Evolutionary conservation across 78 protist genomes (phyloP), one percentile per base, ranked within the genome.

Genomic region (Dictyostelium citrinum): DNA sequence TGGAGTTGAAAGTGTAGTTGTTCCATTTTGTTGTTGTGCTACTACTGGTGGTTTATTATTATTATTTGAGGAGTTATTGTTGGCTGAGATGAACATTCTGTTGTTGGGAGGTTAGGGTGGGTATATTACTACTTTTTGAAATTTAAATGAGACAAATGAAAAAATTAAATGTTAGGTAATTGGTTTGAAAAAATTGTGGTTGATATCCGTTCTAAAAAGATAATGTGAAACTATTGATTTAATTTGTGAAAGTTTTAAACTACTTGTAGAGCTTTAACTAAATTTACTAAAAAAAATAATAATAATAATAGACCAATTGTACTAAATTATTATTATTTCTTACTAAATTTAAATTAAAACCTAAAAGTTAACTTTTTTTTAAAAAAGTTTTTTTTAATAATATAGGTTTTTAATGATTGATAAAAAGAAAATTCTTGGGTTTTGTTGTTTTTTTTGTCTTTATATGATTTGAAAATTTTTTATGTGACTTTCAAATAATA

Each of bases 261-360:
- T 70, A 70, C 77, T 70, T 17, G 43, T 27, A 33, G 35, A 70
- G 72, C 43, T 70, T 70, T 70, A 70, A 70, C 17, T 31, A 70
- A 70, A 70, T 70, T 70, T 70, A 70, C 45, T 70, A 70, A 70
- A 11, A 35, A 70, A 70, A 70, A 70, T 29, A 70, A 70, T 70
- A 67, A 67, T 67, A 70, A 70, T 70, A 70, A 70, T 67, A 31
- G 33, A 10, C 35, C 77, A 33, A 68, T 22, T 33, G 45, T 16
- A 29, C 43, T 27, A 33, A 33, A 70, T 70, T 70, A 70, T 29
- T 67, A 67, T 70, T 64, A 64, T 70, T 70, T 70, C 24, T 17
- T 31, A 68, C 76, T 70, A 70, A 70, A 70, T 70, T 70, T 70
- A 29, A 70, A 31, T 70, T 70, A 70, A 70, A 70, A 70, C 77